Evolutionary conservation across 192 early-diverging fungal species (phyloP).

Genomic region (Backusella circina): DNA sequence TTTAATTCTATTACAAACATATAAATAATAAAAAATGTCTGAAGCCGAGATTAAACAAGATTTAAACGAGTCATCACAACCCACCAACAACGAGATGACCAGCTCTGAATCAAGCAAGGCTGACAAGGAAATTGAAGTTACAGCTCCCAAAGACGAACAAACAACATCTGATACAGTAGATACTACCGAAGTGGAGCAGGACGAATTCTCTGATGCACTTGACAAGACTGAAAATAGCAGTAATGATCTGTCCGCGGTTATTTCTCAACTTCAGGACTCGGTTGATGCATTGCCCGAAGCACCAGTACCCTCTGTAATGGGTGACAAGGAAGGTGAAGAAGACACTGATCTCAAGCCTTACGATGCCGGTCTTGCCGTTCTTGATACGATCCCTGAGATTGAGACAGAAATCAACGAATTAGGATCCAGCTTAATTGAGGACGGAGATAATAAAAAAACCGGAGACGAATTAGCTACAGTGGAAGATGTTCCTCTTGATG

Average conservation of each 20-base stretch:
- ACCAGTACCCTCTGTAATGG: neutral
- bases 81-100: neutral
- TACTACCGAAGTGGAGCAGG: neutral
- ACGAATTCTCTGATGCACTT: conserved; percentile 9
- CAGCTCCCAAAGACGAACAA: neutral
- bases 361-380: neutral
- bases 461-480: neutral
- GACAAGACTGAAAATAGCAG: neutral
- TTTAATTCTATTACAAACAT: neutral
- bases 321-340: neutral
- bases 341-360: neutral
- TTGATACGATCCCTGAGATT: conserved; percentile 5
- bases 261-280: neutral
- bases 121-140: neutral
- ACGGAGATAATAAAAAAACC: neutral
- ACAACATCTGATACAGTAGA: neutral
- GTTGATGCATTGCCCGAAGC: neutral
- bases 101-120: neutral
- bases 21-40: neutral
- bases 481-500: neutral
- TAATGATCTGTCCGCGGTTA: neutral
- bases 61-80: neutral
- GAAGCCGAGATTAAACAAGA: conserved; percentile 2
- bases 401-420: conserved; percentile 7
- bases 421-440: conserved; percentile 7